Evolutionary conservation across 306 rosid species (phyloP), one percentile per base, ranked within the genome.

Genomic region (Lagenaria siceraria): DNA sequence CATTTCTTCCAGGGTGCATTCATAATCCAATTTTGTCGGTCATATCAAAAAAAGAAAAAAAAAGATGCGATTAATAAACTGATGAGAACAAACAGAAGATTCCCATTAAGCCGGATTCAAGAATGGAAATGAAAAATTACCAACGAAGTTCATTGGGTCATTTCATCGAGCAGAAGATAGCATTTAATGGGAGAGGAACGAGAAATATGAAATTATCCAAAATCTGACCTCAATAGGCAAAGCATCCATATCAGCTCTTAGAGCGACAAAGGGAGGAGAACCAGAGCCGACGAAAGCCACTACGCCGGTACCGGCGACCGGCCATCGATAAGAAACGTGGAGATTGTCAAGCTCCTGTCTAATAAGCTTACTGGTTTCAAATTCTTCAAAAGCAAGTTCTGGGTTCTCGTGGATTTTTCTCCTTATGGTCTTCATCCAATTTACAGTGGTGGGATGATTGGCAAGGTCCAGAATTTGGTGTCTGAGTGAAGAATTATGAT

Each of bases 191-290:
- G 29, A 15, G 10, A 19, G 18, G 19, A 54, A 52, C 18, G 21
- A 55, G 11, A 43, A 59, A 31, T 0, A 74, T 56, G 60, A 46
- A 75, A 60, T 35, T 27, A 56, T 6, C 22, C 31, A 24, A 27
- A 46, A 75, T 13, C 63, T 29, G 14, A 93, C 98, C 97, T 93
- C 88, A 84, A 93, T 87, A 24, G 98, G 98, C 85, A 93, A 65
- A 74, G 97, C 98, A 84, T 93, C 97, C 98, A 93, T 93, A 78
- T 93, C 98, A 2, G 97, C 98, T 84, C 98, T 87, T 9, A 91
- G 88, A 81, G 97, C 98, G 72, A 93, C 89, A 82, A 89, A 84
- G 42, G 98, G 98, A 19, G 96, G 86, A 77, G 78, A 81, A 4
- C 98, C 97, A 75, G 96, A 85, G 31, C 98, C 98, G 77, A 93